These are phyloP conservation scores for Penicillium sp. DNA, from an alignment of 2,329 filamentous ascomycete species.

Conservation along the genomic window DNA sequence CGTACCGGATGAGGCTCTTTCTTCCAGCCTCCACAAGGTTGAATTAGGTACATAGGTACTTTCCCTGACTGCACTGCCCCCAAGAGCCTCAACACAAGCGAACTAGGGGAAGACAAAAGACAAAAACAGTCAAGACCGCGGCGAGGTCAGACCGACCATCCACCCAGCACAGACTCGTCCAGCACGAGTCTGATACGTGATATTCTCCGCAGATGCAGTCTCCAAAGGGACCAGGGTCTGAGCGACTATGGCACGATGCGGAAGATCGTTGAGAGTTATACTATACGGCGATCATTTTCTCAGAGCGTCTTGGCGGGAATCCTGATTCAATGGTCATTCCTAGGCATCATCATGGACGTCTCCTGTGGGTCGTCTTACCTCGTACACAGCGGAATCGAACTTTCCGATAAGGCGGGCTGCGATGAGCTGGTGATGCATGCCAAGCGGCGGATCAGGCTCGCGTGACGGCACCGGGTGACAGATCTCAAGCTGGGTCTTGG, in stretches of 20 bases:
- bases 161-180: background rate
- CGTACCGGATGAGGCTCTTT: slow-evolving; percentile 10
- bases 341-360: no score
- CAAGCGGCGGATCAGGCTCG: slow-evolving; percentile 8
- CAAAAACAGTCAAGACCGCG: background rate
- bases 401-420: background rate
- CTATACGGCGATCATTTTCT: slow-evolving; percentile 16
- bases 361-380: no score
- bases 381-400: background rate
- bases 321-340: background rate
- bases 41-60: no score
- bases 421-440: slow-evolving; percentile 9
- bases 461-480: background rate
- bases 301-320: slow-evolving; percentile 10
- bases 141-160: slow-evolving; percentile 5
- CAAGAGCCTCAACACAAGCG: background rate
- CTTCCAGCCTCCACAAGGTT: background rate
- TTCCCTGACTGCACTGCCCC: background rate
- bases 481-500: background rate
- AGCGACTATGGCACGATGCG: background rate
- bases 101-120: background rate
- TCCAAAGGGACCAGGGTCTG: background rate
- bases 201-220: background rate
- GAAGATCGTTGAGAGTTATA: background rate
- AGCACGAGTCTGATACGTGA: background rate